Evolutionary conservation across 768 basidiomycete species (phyloP).

Genomic region (Russula sp.): DNA sequence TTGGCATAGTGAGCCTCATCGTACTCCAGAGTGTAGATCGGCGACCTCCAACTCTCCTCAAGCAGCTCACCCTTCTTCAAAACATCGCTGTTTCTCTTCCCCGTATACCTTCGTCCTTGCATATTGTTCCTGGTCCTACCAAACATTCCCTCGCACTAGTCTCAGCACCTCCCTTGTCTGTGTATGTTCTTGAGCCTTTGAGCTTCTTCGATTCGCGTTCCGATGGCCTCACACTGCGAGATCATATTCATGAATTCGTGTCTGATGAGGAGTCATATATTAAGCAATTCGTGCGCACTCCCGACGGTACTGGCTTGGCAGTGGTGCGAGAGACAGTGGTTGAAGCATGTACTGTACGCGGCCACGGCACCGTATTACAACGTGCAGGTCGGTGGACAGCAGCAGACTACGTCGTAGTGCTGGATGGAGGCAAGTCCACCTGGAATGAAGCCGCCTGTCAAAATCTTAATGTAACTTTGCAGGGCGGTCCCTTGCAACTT

Average conservation of each 20-base stretch:
- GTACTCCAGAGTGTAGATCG: conserved; percentile 78
- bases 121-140: conserved; percentile 50
- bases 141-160: conserved; percentile 46
- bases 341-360: conserved; percentile 59
- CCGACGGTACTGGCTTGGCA: conserved; percentile 73
- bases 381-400: conserved; percentile 52
- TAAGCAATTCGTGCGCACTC: conserved; percentile 66
- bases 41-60: conserved; percentile 78
- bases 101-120: conserved; percentile 49
- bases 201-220: conserved; percentile 59
- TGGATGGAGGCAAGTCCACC: conserved; percentile 54
- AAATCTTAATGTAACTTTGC: conserved; percentile 28
- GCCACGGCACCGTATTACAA: conserved; percentile 47
- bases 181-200: conserved; percentile 55
- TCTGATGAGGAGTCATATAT: conserved; percentile 38
- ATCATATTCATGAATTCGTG: conserved; percentile 22
- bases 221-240: conserved; percentile 45
- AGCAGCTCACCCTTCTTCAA: conserved; percentile 70
- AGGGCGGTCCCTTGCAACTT: conserved; percentile 59
- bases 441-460: not conserved
- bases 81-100: conserved; percentile 51
- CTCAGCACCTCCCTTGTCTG: conserved; percentile 62
- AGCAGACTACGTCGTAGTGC: conserved; percentile 66
- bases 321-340: conserved; percentile 59
- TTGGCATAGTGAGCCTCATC: conserved; percentile 14